Evolutionary conservation across 2,329 filamentous ascomycete species (phyloP), one percentile per base, ranked within the genome.

Genomic region (Trichoderma breve): DNA sequence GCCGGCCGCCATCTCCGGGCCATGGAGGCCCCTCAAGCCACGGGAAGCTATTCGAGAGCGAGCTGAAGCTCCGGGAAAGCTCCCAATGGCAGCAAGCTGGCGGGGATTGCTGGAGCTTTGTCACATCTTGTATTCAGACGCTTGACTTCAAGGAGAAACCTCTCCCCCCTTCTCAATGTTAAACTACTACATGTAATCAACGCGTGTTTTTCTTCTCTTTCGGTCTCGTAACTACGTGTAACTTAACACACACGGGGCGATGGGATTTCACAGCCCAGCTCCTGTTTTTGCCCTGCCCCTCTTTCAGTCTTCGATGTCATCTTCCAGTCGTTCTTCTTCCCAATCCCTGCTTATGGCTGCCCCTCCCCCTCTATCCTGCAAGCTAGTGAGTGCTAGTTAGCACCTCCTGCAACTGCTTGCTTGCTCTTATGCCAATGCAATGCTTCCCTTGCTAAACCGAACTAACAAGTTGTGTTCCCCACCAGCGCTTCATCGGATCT

Each of bases 401-500:
- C 39, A 43, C 39, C 43, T 51, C 43, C 47, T 24, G 11, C 21
- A 53, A 51, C 43, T 51, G 18, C 18, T 51, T 51, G n/a, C 47
- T 18, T 51, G n/a, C 47, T 53, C 47, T 43, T n/a, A 43, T 43
- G 39, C 39, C 39, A 14, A 53, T 47, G 26, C 55, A n/a, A 47
- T 53, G 30, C 57, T 61, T 61, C 32, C 62, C 61, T 26, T 63
- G 36, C 14, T 4, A 26, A n/a, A 32, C 32, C n/a, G 24, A 21
- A 21, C 61, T 47, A 47, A 30, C 24, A 43, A 28, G 12, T 36
- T 43, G 32, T 30, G 43, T 65, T 32, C 51, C 24, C 64, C 64
- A 43, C 63, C 30, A 26, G 30, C 36, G 51, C 58, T 70, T 53
- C 68, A 28, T 62, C 68, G 68, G 68, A 70, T 70, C 68, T 39